phyloP scores from a whole-genome alignment of 2,329 filamentous ascomycete genomes.

The Penicillium digitatum region DNA sequence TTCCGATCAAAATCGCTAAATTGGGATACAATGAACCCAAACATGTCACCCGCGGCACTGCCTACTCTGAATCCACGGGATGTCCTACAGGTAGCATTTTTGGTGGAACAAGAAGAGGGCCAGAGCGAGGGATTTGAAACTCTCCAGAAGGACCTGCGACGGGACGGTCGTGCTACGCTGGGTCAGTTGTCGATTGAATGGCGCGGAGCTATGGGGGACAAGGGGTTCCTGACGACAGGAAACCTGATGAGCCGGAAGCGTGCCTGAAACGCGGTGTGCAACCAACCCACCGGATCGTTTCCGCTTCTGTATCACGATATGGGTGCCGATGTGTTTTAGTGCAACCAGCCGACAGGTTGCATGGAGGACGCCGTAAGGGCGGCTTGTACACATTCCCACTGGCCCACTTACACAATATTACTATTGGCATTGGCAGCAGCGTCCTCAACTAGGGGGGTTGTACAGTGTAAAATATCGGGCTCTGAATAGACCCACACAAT shows the following conservation, averaged over 20 bases:
- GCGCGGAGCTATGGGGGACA: slow-evolving; percentile 84
- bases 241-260: slow-evolving; percentile 57
- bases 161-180: slow-evolving; percentile 58
- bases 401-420: slow-evolving; percentile 1
- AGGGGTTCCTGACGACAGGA: slow-evolving; percentile 81
- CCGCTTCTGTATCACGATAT: slow-evolving; percentile 9
- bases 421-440: not conserved
- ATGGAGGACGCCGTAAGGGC: slow-evolving; percentile 8
- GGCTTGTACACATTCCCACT: not conserved
- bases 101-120: slow-evolving; percentile 54
- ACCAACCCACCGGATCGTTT: not conserved
- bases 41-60: slow-evolving; percentile 29
- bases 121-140: slow-evolving; percentile 51
- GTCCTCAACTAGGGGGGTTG: not conserved
- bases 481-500: not conserved
- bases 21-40: slow-evolving; percentile 47
- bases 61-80: slow-evolving; percentile 59
- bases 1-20: slow-evolving; percentile 54
- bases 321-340: slow-evolving; percentile 6
- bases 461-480: not conserved
- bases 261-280: slow-evolving; percentile 23
- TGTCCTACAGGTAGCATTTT: slow-evolving; percentile 62
- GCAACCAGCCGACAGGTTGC: slow-evolving; percentile 18
- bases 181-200: slow-evolving; percentile 83
- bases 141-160: slow-evolving; percentile 46